Evolutionary conservation across 2,329 filamentous ascomycete species (phyloP).

Genomic region (Aureobasidium sp.): DNA sequence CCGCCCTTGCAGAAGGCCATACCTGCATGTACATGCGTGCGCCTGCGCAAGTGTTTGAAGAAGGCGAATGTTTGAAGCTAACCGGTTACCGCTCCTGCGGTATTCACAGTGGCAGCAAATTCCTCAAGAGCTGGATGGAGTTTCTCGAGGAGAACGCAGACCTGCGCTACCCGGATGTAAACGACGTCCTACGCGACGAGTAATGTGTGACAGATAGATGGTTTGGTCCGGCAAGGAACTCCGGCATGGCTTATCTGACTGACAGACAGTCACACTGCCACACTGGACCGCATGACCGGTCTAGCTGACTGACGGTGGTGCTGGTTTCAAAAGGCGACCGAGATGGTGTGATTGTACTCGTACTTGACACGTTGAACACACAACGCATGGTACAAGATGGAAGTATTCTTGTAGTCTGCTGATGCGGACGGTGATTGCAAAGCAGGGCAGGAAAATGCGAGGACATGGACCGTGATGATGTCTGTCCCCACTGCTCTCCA

Average conservation of each 20-base stretch:
- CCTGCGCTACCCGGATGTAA: constrained; percentile 71
- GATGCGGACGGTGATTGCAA: constrained; percentile 1
- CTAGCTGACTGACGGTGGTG: constrained; percentile 2
- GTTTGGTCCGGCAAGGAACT: constrained; percentile 10
- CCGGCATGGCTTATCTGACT: not conserved
- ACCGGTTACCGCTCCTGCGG: constrained; percentile 5
- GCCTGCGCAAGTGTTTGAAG: not conserved
- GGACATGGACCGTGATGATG: not conserved
- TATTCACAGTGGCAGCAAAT: constrained; percentile 61
- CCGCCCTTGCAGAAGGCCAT: not conserved
- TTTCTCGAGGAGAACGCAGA: constrained; percentile 86
- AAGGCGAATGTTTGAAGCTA: not conserved
- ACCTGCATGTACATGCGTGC: constrained; percentile 13
- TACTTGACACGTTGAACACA: not conserved
- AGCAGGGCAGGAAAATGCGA: constrained; percentile 2
- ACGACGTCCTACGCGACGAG: constrained; percentile 28
- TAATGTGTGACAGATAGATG: constrained; percentile 2
- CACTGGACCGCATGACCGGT: not conserved
- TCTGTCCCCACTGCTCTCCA: not conserved
- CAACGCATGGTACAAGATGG: not conserved
- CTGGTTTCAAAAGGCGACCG: not conserved
- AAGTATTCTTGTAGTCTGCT: constrained; percentile 4
- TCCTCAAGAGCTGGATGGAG: constrained; percentile 84
- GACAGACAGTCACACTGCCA: not conserved
- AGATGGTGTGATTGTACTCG: not conserved